Conservation (phyloP, 1,139 yeast genomes). For the Saccharomyces uvarum region DNA sequence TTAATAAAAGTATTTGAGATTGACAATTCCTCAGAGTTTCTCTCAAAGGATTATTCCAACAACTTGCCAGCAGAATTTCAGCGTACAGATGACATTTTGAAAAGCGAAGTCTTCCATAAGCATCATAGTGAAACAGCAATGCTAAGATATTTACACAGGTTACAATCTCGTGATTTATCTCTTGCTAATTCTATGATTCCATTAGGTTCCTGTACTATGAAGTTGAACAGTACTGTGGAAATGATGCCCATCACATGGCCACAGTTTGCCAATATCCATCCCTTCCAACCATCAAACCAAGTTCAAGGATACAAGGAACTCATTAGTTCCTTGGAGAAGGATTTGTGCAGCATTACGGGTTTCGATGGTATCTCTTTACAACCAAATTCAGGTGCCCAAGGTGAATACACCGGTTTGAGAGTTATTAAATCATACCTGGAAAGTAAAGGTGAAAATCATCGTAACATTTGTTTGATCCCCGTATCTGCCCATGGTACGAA, state of each 20-base stretch:
- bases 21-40: conserved; percentile 11
- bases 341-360: conserved; percentile 90
- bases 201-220: conserved; percentile 96
- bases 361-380: conserved; percentile 84
- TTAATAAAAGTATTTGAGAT: conserved; percentile 51
- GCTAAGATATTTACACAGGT: conserved; percentile 78
- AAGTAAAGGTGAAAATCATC: conserved; percentile 56
- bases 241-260: conserved; percentile 95
- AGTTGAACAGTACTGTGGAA: conserved; percentile 87
- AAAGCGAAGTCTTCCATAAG: conserved; percentile 72
- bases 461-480: conserved; percentile 89
- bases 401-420: conserved; percentile 91
- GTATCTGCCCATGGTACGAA: conserved; percentile 97
- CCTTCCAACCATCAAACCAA: conserved; percentile 84
- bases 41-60: neutral
- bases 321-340: conserved; percentile 68
- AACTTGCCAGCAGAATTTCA: conserved; percentile 44
- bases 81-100: conserved; percentile 58
- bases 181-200: conserved; percentile 96
- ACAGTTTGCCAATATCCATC: conserved; percentile 80
- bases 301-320: conserved; percentile 76
- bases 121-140: conserved; percentile 93
- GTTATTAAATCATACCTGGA: conserved; percentile 75
- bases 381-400: conserved; percentile 98
- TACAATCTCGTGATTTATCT: conserved; percentile 85